A percentile compares a stretch with the other conserved stretches of the same genome.
Evolutionary conservation across 192 early-diverging fungal species (phyloP).

Genomic region (Chytriomyces confervae): DNA sequence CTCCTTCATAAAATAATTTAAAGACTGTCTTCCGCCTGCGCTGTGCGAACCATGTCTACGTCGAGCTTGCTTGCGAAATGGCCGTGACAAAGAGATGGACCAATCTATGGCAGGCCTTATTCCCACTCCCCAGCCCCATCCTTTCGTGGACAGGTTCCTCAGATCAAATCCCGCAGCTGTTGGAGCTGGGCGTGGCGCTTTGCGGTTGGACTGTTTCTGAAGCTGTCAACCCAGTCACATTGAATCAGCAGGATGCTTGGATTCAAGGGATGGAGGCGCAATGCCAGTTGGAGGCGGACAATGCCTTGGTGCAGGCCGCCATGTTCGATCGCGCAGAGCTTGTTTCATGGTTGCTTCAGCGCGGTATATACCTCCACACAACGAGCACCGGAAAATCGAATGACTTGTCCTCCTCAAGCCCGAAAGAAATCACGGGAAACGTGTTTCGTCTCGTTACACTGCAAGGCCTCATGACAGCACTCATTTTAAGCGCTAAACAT

Average conservation of each 20-base stretch:
- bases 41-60: conserved; percentile 11
- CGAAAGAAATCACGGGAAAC: background rate
- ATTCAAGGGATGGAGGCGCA: background rate
- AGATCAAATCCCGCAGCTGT: background rate
- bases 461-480: conserved; percentile 17
- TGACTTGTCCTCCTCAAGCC: background rate
- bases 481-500: conserved; percentile 23
- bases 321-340: conserved; percentile 32
- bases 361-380: conserved; percentile 9
- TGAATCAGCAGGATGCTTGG: background rate
- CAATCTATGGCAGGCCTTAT: background rate
- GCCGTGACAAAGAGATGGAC: conserved; percentile 16
- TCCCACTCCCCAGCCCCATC: background rate
- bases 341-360: conserved; percentile 11
- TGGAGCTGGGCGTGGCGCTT: conserved; percentile 17
- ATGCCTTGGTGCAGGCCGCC: conserved; percentile 14
- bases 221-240: background rate
- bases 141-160: too few relatives aligned
- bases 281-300: conserved; percentile 2
- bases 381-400: background rate
- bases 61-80: conserved; percentile 6
- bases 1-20: background rate
- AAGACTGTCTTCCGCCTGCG: conserved; percentile 8
- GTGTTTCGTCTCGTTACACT: conserved; percentile 9
- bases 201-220: background rate